Evolutionary conservation across 2,329 filamentous ascomycete species (phyloP), one percentile per base, ranked within the genome.

Genomic region (Elsinoe arachidis): DNA sequence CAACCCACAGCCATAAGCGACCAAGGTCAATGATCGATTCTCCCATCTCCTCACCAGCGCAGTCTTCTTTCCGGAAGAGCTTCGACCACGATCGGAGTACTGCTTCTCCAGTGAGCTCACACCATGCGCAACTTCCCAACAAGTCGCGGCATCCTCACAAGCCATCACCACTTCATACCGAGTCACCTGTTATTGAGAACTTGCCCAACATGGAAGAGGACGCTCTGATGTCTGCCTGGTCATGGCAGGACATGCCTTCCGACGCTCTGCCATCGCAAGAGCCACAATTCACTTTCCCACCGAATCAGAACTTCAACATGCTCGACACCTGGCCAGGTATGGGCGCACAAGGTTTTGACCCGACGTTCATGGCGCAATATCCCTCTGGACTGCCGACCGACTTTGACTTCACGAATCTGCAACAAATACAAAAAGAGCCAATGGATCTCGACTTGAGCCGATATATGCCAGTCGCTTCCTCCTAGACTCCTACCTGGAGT

Each of bases 21-120:
- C 69, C 66, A 10, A 72, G 70, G 21, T 69, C 61, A 9, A 47
- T 56, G 38, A 23, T 38, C 26, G 68, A 69, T 35, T 74, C 73
- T 6, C 74, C 68, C 12, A 68, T 59, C 11, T 55, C 62, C 5
- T 59, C 63, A 14, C 58, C 56, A 11, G 33, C 7, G 65, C 72
- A 56, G 66, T 68, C 62, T 62, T 59, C 59, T 60, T 67, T 68
- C 56, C 59, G 59, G 35, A 61, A 66, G n/a, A 62, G 56, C 49
- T 67, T 69, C 58, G 61, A 61, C 46, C 64, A 65, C 58, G 66
- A 65, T 57, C 60, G 38, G 7, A n/a, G 62, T 6, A 61, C 65
- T 17, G 62, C 66, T n/a, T 63, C 68, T 21, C 67, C 68, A 1
- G 61, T 59, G 30, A 56, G 60, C 49, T 43, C 60, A 49, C 19